Evolutionary conservation across 805 yeast species (phyloP).

Genomic region (Yarrowia yakushimensis): DNA sequence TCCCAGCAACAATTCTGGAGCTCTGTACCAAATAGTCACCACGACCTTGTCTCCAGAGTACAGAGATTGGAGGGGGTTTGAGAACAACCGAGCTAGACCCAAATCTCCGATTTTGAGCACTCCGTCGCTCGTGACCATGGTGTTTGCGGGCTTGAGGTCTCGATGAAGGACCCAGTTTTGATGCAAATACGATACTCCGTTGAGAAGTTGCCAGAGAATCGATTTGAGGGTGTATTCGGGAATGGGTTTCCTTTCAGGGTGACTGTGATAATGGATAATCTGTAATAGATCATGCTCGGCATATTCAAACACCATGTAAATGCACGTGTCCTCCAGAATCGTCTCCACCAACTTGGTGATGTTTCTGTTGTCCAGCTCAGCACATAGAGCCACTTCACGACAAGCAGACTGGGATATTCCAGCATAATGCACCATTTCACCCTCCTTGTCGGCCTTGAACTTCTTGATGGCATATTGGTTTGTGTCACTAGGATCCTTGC

Average conservation of each 20-base stretch:
- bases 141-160: constrained; percentile 95
- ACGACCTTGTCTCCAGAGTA: constrained; percentile 94
- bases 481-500: constrained; percentile 3
- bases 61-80: constrained; percentile 78
- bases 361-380: constrained; percentile 78
- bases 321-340: constrained; percentile 79
- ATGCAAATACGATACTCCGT: constrained; percentile 87
- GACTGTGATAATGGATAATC: constrained; percentile 90
- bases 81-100: constrained; percentile 85
- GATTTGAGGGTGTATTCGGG: constrained; percentile 79
- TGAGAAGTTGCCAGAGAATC: constrained; percentile 85
- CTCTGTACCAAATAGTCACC: constrained; percentile 95
- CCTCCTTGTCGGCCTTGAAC: constrained; percentile 90
- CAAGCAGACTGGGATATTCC: constrained; percentile 96
- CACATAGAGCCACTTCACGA: constrained; percentile 91
- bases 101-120: constrained; percentile 94
- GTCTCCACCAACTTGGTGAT: constrained; percentile 78
- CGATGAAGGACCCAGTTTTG: constrained; percentile 96
- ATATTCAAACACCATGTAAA: constrained; percentile 92
- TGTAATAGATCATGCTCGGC: constrained; percentile 95
- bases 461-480: constrained; percentile 82
- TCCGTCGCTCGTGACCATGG: constrained; percentile 88
- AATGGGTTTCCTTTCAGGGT: constrained; percentile 75
- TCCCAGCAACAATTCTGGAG: constrained; percentile 87
- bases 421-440: constrained; percentile 82